These are phyloP conservation scores for Remersonia thermophila DNA, from an alignment of 2,329 filamentous ascomycete species.

Conservation along the genomic window DNA sequence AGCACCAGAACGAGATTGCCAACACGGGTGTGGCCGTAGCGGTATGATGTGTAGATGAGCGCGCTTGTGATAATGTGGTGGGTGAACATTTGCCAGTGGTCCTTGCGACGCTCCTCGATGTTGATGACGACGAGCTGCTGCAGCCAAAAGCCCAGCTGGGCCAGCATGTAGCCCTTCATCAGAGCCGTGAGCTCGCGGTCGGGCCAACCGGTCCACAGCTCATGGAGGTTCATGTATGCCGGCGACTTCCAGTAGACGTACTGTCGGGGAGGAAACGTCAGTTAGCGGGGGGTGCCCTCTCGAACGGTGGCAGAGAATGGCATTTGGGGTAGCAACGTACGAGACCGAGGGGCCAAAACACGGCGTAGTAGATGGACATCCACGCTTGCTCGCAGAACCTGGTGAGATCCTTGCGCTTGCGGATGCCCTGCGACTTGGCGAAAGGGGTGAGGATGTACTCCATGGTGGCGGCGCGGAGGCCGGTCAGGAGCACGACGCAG, in stretches of 20 bases:
- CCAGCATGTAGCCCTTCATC: constrained; percentile 81
- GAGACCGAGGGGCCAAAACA: constrained; percentile 76
- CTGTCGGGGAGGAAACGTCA: constrained; percentile 31
- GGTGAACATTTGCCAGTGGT: constrained; percentile 89
- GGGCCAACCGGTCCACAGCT: constrained; percentile 80
- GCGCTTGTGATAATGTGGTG: constrained; percentile 85
- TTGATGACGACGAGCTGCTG: constrained; percentile 92
- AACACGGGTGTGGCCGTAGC: constrained; percentile 75
- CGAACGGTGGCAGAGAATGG: too few species aligned
- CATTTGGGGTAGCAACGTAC: too few species aligned
- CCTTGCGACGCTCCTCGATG: constrained; percentile 87
- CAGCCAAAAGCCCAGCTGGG: constrained; percentile 84
- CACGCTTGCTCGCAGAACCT: constrained; percentile 93
- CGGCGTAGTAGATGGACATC: constrained; percentile 70
- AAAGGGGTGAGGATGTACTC: constrained; percentile 77
- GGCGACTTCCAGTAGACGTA: constrained; percentile 68
- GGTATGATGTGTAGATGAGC: constrained; percentile 71
- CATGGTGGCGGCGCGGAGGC: constrained; percentile 70
- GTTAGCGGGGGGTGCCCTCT: constrained; percentile 5
- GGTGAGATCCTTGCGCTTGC: constrained; percentile 61
- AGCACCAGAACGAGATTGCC: constrained; percentile 80
- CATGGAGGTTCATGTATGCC: constrained; percentile 64
- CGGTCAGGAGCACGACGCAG: constrained; percentile 77
- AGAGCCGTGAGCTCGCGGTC: constrained; percentile 59
- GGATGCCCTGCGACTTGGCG: constrained; percentile 59